Base-by-base conservation (phyloP, 208 protist species). In the Blechomonas ayalai region DNA sequence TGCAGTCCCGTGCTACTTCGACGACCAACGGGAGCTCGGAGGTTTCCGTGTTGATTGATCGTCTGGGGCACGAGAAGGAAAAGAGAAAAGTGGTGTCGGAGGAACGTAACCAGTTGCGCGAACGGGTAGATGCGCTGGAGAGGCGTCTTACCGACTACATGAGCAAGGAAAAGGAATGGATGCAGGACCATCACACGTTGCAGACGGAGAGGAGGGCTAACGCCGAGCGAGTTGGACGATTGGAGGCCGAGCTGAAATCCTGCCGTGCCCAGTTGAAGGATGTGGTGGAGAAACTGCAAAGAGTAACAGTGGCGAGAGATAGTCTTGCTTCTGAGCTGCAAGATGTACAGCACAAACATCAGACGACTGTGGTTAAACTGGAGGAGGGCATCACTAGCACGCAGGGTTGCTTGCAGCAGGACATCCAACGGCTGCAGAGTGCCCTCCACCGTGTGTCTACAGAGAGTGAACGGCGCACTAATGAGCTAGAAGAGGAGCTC, bases 51-150 rank as follows among this genome's bases (percentile, higher is more conserved):
- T 71, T 90, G 1, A 81, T 76, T 25, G 67, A 66, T 33, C 59
- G 72, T 23, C 53, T 87, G 9, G 67, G 67, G 8, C 59, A 47
- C 27, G 71, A 82, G 46, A 79, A 70, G 40, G 69, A 77, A 52
- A 49, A 66, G 2, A 65, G 57, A 40, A 77, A 70, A 28, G 13
- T 20, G 5, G 33, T 61, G 3, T 18, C 40, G 7, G 54, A 34
- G 29, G 66, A 76, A 41, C 56, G 65, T 4, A 54, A 47, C 35
- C 26, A 40, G 29, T 51, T 84, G 26, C 48, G 55, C n/a, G 64
- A 48, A 24, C 67, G 55, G 19, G 52, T 86, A 19, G 45, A 52
- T 15, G 46, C 58, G 41, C 45, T 84, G 26, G 63, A 80, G 46
- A 53, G 55, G 18, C 48, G 67, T 28, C 7, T 84, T 23, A 59